Conservation (phyloP, 1,284 basidiomycete species). For the Naganishia albida region DNA sequence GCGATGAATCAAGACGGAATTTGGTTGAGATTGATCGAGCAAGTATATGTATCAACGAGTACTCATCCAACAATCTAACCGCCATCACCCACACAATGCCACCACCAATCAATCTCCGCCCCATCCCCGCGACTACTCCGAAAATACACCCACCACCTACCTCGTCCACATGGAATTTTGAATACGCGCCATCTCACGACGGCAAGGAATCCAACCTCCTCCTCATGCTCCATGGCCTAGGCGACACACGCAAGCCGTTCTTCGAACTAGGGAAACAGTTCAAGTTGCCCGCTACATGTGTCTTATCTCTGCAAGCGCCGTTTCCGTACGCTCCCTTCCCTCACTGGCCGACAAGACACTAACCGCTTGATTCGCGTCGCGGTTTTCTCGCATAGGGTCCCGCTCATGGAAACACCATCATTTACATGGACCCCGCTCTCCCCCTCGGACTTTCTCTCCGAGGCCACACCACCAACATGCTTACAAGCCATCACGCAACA, state of each 20-base stretch:
- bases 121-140: not conserved
- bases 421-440: constrained; percentile 90
- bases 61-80: no score
- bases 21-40: no score
- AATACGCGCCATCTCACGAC: constrained; percentile 55
- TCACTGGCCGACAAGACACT: not conserved
- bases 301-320: constrained; percentile 70
- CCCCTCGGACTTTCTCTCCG: constrained; percentile 72
- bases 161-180: constrained; percentile 10
- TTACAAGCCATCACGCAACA: constrained; percentile 49
- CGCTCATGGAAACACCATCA: constrained; percentile 70
- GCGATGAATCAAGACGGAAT: no score
- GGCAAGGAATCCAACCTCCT: constrained; percentile 84
- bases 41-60: no score
- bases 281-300: constrained; percentile 82
- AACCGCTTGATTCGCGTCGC: no score
- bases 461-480: constrained; percentile 64
- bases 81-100: not conserved
- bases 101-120: constrained; percentile 7
- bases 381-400: constrained; percentile 60
- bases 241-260: constrained; percentile 79
- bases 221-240: constrained; percentile 82
- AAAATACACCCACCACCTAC: not conserved
- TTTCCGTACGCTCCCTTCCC: constrained; percentile 23
- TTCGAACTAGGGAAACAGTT: constrained; percentile 69